Evolutionary conservation across 73 alveolate species (phyloP).

Genomic region (Paramecium tetraurelia): DNA sequence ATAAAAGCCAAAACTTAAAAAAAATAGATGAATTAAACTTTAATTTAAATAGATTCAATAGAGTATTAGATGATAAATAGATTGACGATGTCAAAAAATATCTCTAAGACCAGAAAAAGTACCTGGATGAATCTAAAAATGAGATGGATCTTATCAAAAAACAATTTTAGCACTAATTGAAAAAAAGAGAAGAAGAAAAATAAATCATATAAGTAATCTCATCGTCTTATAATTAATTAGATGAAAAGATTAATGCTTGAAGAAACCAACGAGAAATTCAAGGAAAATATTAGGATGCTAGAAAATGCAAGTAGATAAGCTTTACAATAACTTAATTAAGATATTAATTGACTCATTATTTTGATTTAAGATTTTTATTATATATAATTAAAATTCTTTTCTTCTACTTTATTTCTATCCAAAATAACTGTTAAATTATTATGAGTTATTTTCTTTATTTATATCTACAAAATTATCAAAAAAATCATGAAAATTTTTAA

Average conservation of each 20-base stretch:
- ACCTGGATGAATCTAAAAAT: conserved; percentile 14
- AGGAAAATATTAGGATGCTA: not conserved
- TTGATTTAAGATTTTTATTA: too few species aligned
- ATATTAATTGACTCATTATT: not conserved
- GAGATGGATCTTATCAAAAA: conserved; percentile 39
- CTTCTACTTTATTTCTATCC: not conserved
- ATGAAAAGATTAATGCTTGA: conserved; percentile 28
- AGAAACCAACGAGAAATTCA: conserved; percentile 17
- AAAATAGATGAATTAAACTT: conserved; percentile 8
- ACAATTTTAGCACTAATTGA: not conserved
- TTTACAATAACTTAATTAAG: not conserved
- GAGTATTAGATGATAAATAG: conserved; percentile 18
- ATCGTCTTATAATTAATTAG: not conserved
- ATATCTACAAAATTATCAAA: too few species aligned
- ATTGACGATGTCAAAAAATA: conserved; percentile 29
- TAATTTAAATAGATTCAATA: conserved; percentile 11
- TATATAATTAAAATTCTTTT: too few species aligned
- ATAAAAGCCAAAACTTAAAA: not conserved
- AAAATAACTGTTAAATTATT: too few species aligned
- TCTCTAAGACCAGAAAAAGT: not conserved
- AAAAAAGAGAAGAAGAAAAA: conserved; percentile 51
- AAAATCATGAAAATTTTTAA: too few species aligned
- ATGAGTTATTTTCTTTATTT: too few species aligned
- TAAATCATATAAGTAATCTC: not conserved
- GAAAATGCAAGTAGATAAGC: conserved; percentile 33